These are phyloP conservation scores for Aspergillus alliaceus DNA, from an alignment of 2,329 filamentous ascomycete genomes.

Conservation along the genomic window DNA sequence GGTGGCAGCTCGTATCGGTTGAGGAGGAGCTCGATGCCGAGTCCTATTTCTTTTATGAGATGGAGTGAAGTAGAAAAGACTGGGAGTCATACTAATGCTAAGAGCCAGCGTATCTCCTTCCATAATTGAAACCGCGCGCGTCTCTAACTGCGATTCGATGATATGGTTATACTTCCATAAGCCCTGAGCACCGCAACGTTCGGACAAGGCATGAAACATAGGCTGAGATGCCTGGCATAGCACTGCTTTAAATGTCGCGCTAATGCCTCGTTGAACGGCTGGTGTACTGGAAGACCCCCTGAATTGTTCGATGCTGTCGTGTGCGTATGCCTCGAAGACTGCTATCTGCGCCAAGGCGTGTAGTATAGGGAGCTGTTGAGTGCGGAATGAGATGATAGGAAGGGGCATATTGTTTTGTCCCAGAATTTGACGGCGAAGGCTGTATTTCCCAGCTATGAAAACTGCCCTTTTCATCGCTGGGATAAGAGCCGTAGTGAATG, in stretches of 20 bases:
- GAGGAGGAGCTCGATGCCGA: constrained; percentile 23
- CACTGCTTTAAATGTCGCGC: neutral
- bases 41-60: constrained; percentile 12
- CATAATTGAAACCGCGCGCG: constrained; percentile 5
- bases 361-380: constrained; percentile 24
- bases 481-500: constrained; percentile 10
- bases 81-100: constrained; percentile 17
- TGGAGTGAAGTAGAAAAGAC: neutral
- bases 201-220: constrained; percentile 16
- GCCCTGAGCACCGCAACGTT: constrained; percentile 16
- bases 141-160: constrained; percentile 9
- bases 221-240: neutral
- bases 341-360: constrained; percentile 18
- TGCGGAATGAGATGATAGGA: constrained; percentile 22
- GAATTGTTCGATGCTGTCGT: neutral
- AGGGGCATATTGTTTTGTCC: constrained; percentile 10
- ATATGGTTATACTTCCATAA: constrained; percentile 16
- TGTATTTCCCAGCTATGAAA: constrained; percentile 20
- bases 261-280: neutral
- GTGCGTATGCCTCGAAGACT: constrained; percentile 18
- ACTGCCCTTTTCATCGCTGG: constrained; percentile 19
- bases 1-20: constrained; percentile 20
- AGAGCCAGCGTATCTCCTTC: constrained; percentile 21
- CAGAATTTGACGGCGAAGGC: constrained; percentile 13
- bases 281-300: neutral